Evolutionary conservation across 352 stramenopile species (phyloP), one percentile per base, ranked within the genome.

Genomic region (Phytophthora sansomeana): DNA sequence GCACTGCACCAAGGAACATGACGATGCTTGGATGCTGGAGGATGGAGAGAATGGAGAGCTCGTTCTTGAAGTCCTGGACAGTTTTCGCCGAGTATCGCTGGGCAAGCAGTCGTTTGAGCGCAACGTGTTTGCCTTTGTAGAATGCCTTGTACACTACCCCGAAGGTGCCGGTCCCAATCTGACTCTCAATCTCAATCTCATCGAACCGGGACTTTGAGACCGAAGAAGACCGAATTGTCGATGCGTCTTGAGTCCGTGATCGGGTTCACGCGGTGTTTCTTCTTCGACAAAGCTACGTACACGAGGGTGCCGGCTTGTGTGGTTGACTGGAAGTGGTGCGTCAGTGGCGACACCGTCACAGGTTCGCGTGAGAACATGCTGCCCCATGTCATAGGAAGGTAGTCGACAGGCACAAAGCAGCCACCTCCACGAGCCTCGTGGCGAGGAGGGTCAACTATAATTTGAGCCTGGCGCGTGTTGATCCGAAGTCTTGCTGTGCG

Each of bases 11-110:
- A 17, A 93, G 75, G 54, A 95, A 95, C 62, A 91, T 83, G 9
- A 95, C 85, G 43, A 95, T 93, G 58, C 87, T 93, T 7, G 84
- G 64, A 56, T 95, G 83, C 29, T 85, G 83, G 19, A 93, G 70
- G 39, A 93, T 77, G 2, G 81, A 92, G 17, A 95, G 80, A 61
- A 95, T 94, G n/a, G 85, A 83, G 33, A 95, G 71, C 57, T 95
- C 85, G 51, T 93, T 91, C 41, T 85, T 79, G 53, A 95, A 95
- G 58, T 95, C 76, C 21, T 80, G 68, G 7, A 90, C 69, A 19
- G 72, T 85, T 63, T 90, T 90, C 26, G 69, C 68, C 28, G 77
- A 85, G 58, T 82, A 80, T 30, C 85, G 72, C 49, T 85, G 71
- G 35, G 81, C 69, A 13, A 89, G 66, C 16, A 93, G 66, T 28